Conservation (phyloP, 345 rosid genomes). For the Diplotaxis tenuifolia region DNA sequence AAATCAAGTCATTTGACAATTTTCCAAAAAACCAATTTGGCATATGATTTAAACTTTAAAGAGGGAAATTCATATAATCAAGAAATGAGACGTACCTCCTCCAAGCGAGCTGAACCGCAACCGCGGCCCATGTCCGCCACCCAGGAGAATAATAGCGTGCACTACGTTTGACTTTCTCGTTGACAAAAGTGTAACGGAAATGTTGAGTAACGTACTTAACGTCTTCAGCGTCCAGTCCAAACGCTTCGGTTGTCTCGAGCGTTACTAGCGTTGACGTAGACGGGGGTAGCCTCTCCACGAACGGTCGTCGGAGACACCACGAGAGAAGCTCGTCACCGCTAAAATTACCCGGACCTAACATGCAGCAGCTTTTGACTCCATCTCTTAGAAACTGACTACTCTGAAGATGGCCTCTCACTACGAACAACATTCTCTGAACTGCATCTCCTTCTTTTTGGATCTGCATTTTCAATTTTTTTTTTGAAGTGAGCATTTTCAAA, state of each 20-base stretch:
- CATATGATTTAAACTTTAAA: background rate
- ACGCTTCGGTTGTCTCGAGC: constrained; percentile 90
- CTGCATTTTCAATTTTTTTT: constrained; percentile 43
- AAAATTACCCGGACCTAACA: constrained; percentile 97
- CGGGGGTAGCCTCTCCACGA: constrained; percentile 80
- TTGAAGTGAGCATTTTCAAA: too few species aligned
- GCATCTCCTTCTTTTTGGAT: constrained; percentile 94
- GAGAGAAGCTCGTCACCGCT: constrained; percentile 95
- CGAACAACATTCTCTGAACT: constrained; percentile 87
- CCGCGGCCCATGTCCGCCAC: constrained; percentile 98
- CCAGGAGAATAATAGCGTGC: constrained; percentile 95
- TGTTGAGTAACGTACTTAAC: constrained; percentile 93
- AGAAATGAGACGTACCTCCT: constrained; percentile 42
- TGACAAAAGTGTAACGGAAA: constrained; percentile 95
- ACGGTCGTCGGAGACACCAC: constrained; percentile 92
- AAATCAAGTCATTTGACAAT: too few species aligned
- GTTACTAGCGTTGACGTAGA: constrained; percentile 86
- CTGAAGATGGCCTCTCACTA: constrained; percentile 92
- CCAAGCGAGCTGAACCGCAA: constrained; percentile 97
- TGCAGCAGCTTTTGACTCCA: constrained; percentile 84
- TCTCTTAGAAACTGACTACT: constrained; percentile 90
- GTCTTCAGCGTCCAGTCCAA: constrained; percentile 86
- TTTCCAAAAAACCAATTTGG: too few species aligned
- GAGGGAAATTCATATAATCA: background rate
- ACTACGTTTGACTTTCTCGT: constrained; percentile 85